These are phyloP conservation scores for Ascochyta fabae DNA, from an alignment of 2,329 filamentous ascomycete species.

Conservation along the genomic window DNA sequence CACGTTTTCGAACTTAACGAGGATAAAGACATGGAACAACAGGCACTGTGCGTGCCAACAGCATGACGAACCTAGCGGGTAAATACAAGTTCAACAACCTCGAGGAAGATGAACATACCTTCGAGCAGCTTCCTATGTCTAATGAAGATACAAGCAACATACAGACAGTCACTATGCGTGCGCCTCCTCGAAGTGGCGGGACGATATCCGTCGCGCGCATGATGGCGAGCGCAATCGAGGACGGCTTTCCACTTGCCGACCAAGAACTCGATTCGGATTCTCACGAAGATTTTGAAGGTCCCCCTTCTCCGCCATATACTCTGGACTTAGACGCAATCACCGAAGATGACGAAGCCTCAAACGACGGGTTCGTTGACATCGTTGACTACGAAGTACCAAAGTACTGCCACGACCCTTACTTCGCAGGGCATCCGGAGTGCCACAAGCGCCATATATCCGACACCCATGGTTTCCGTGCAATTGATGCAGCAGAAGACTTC, in stretches of 20 bases:
- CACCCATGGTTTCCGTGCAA: neutral
- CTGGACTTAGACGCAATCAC: neutral
- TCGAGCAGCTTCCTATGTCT: neutral
- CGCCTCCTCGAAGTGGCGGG: neutral
- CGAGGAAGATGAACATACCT: neutral
- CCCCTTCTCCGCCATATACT: neutral
- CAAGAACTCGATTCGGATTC: slow-evolving; percentile 6
- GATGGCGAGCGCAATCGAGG: slow-evolving; percentile 7
- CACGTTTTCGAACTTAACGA: neutral
- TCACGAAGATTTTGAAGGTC: neutral
- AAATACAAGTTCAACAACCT: neutral
- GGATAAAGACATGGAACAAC: neutral
- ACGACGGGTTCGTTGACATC: neutral
- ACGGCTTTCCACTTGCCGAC: neutral
- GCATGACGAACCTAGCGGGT: neutral
- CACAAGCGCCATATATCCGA: neutral
- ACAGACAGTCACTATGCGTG: neutral
- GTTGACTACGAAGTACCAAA: neutral
- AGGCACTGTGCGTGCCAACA: neutral
- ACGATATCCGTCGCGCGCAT: slow-evolving; percentile 5
- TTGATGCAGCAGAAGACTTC: neutral
- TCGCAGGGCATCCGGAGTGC: neutral
- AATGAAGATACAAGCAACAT: no score
- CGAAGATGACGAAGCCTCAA: neutral
- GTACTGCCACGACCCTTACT: slow-evolving; percentile 9